Evolutionary conservation across 441 rosid genomes (phyloP).

Genomic region (Euphorbia celastroides): DNA sequence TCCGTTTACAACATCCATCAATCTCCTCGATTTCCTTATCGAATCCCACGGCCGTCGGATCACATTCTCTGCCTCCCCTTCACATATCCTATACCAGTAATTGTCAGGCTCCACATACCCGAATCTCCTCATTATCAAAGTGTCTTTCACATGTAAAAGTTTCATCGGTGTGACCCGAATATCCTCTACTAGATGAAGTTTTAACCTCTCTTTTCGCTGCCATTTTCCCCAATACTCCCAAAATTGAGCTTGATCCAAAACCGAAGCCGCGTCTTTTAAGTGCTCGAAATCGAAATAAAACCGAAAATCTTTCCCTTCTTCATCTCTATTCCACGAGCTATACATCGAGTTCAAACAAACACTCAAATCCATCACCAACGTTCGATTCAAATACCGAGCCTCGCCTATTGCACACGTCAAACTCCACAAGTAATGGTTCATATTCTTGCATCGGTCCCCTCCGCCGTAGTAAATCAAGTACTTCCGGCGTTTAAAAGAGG

Average conservation of each 20-base stretch:
- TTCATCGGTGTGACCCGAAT: conserved; percentile 66
- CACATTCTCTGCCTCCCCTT: conserved; percentile 82
- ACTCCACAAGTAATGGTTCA: conserved; percentile 91
- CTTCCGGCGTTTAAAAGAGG: conserved; percentile 53
- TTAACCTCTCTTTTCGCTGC: conserved; percentile 49
- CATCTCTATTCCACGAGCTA: conserved; percentile 59
- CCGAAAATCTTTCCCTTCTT: conserved; percentile 92
- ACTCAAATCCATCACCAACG: conserved; percentile 81
- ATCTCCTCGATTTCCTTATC: conserved; percentile 83
- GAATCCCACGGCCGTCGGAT: conserved; percentile 83
- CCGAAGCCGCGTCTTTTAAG: conserved; percentile 79
- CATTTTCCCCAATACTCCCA: conserved; percentile 82
- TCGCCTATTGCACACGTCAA: conserved; percentile 93
- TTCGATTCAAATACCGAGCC: conserved; percentile 83
- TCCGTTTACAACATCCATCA: conserved; percentile 79
- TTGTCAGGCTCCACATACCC: conserved; percentile 88
- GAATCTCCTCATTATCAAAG: conserved; percentile 82
- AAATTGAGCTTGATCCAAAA: conserved; percentile 80
- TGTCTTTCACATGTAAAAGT: conserved; percentile 53
- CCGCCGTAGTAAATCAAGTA: conserved; percentile 76
- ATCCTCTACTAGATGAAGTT: conserved; percentile 67
- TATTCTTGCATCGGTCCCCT: conserved; percentile 86
- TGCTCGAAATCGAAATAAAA: conserved; percentile 94
- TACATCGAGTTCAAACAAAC: conserved; percentile 71
- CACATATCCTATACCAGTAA: conserved; percentile 92